Evolutionary conservation across 2,329 filamentous ascomycete genomes (phyloP).

Genomic region (Chaetomium olivaceum): DNA sequence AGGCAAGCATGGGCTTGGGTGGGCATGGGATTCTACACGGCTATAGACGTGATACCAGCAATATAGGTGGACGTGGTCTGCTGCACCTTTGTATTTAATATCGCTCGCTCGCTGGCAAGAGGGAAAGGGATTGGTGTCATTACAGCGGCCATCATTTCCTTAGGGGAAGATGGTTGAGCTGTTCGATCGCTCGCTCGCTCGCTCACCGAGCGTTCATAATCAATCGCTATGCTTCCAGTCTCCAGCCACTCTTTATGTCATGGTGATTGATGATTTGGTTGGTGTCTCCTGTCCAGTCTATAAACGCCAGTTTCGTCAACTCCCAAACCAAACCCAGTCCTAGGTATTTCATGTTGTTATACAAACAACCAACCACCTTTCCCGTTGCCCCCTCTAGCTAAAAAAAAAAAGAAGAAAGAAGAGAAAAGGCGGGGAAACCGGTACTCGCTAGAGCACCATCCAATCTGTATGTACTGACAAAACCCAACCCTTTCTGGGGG

Average conservation of each 20-base stretch:
- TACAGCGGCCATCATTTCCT: background rate
- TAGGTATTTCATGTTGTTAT: background rate
- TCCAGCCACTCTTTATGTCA: background rate
- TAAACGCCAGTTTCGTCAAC: background rate
- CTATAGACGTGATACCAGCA: background rate
- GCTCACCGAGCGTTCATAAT: background rate
- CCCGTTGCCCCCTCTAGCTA: background rate
- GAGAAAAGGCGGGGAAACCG: too few relatives aligned
- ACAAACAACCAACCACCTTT: background rate
- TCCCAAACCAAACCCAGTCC: background rate
- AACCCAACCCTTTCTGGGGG: constrained; percentile 35
- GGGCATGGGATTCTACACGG: background rate
- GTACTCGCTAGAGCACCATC: background rate
- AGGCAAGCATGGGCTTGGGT: background rate
- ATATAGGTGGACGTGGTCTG: background rate
- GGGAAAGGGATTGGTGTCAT: background rate
- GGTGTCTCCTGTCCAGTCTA: background rate
- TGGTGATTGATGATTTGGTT: background rate
- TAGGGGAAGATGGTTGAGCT: background rate
- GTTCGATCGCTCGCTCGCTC: background rate
- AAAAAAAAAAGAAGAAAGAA: too few relatives aligned
- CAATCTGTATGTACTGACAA: background rate
- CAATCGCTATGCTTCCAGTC: background rate
- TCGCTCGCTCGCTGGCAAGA: background rate
- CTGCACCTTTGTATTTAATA: background rate